Base-by-base conservation (phyloP, 768 basidiomycete species). In the Tricholoma matsutake region DNA sequence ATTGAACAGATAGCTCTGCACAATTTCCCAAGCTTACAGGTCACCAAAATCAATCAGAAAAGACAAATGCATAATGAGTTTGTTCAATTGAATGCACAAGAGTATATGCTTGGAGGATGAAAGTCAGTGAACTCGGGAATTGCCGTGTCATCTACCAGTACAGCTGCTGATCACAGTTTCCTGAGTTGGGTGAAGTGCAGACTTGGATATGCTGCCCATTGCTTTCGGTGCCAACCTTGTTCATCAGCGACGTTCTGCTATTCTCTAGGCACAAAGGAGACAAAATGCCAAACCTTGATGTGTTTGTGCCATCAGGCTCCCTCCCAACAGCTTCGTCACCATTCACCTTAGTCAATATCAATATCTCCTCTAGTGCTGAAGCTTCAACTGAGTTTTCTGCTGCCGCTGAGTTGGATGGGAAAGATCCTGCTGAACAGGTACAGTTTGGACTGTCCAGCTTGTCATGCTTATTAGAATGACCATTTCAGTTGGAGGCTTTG, bases 401-500 rank as follows among this genome's bases (percentile, higher is more conserved):
- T 58, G 70, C 75, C 11, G 78, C 82, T 34, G 69, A 45, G 43
- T 20, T 84, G 51, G 79, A 82, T 39, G 81, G 79, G n/a, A 80
- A 76, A 68, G 73, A 76, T 52, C 67, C 76, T 14, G 65, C 69
- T 41, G 75, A 82, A 65, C 82, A 86, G 78, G 81, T 81, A 61
- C 58, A 70, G 62, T 60, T 58, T 16, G 52, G 16, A 18, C 13
- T 39, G 32, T 6, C 9, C 49, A 35, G 11, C 28, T 49, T 49
- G 22, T 18, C 45, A 18, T 55, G 56, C 20, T 22, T 53, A 4
- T 29, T 41, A 4, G 14, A 54, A 34, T 43, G 31, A 58, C 25
- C 32, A 39, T 57, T 43, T 55, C 54, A 93, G 93, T 74, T 94
- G 53, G 87, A 87, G 49, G 74, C 79, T 5, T 78, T 97, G 18